Conservation (phyloP, 2,329 filamentous ascomycete genomes). For the Epicoccum sorghinum region DNA sequence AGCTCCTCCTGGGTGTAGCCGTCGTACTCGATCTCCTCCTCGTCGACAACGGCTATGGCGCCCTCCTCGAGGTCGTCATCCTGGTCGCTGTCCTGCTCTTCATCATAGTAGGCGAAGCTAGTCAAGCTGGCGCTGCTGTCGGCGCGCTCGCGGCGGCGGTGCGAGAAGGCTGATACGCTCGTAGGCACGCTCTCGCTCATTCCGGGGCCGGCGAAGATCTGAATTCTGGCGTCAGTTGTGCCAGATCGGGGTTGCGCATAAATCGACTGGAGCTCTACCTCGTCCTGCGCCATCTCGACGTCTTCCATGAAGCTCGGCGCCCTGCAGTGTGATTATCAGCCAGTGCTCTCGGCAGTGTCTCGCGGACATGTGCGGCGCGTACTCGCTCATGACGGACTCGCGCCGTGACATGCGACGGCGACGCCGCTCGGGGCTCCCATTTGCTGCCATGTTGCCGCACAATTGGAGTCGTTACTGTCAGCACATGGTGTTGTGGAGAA, state of each 20-base stretch:
- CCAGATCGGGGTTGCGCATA: conserved; percentile 18
- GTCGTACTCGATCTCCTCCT: conserved; percentile 41
- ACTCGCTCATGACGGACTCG: conserved; percentile 67
- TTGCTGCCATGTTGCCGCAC: conserved; percentile 34
- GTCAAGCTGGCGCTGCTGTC: conserved; percentile 77
- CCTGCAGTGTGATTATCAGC: conserved; percentile 6
- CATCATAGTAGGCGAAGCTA: conserved; percentile 79
- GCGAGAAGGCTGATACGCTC: conserved; percentile 88
- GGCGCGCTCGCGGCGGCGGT: conserved; percentile 73
- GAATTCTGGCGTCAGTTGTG: conserved; percentile 46
- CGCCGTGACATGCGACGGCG: conserved; percentile 64
- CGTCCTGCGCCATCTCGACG: conserved; percentile 98
- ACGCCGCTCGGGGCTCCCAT: conserved; percentile 45
- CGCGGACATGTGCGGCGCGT: conserved; percentile 11
- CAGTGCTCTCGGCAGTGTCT: background rate
- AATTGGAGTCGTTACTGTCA: conserved; percentile 2
- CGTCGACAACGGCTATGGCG: conserved; percentile 40
- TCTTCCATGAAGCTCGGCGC: conserved; percentile 81
- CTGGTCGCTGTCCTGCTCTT: conserved; percentile 64
- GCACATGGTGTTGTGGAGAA: conserved; percentile 10
- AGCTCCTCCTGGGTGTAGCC: conserved; percentile 52
- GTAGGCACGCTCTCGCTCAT: conserved; percentile 96
- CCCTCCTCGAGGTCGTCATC: conserved; percentile 19
- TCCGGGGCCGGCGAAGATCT: conserved; percentile 81
- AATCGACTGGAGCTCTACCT: conserved; percentile 62